phyloP scores from a whole-genome alignment of 2,329 filamentous ascomycete species.

The Claviceps lovelessii region DNA sequence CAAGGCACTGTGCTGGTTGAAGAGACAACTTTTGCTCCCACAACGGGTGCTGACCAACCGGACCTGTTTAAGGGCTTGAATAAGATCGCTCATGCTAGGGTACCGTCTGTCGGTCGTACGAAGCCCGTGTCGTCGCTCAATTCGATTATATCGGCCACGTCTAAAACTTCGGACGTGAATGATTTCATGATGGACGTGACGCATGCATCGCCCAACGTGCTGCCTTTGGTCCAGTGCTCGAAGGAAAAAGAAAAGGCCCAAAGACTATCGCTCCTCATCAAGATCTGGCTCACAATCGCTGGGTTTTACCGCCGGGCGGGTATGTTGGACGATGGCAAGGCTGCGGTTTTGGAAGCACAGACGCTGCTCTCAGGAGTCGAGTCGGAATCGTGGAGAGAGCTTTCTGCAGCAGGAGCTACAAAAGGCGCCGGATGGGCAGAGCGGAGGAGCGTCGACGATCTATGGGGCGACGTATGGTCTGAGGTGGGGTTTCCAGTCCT shows the following conservation, averaged over 20 bases:
- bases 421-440: conserved; percentile 61
- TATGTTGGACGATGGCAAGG: conserved; percentile 65
- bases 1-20: conserved; percentile 32
- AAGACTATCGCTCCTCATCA: conserved; percentile 45
- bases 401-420: conserved; percentile 47
- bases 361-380: conserved; percentile 63
- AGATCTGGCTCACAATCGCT: conserved; percentile 82
- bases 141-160: conserved; percentile 29
- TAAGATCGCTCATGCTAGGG: conserved; percentile 22
- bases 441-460: conserved; percentile 65
- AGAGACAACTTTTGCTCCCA: conserved; percentile 36
- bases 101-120: conserved; percentile 28
- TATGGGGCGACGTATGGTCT: conserved; percentile 71
- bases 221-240: conserved; percentile 40
- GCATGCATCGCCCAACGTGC: conserved; percentile 30
- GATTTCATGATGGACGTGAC: conserved; percentile 26
- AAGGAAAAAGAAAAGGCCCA: conserved; percentile 37
- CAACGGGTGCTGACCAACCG: conserved; percentile 25
- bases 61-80: conserved; percentile 31
- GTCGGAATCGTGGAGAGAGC: conserved; percentile 45
- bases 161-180: conserved; percentile 24
- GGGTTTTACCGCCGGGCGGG: conserved; percentile 73
- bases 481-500: conserved; percentile 45
- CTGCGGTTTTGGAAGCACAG: conserved; percentile 67
- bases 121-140: conserved; percentile 31